These are phyloP conservation scores for Ophidiomyces ophidiicola DNA, from an alignment of 2,329 filamentous ascomycete genomes.

Conservation along the genomic window DNA sequence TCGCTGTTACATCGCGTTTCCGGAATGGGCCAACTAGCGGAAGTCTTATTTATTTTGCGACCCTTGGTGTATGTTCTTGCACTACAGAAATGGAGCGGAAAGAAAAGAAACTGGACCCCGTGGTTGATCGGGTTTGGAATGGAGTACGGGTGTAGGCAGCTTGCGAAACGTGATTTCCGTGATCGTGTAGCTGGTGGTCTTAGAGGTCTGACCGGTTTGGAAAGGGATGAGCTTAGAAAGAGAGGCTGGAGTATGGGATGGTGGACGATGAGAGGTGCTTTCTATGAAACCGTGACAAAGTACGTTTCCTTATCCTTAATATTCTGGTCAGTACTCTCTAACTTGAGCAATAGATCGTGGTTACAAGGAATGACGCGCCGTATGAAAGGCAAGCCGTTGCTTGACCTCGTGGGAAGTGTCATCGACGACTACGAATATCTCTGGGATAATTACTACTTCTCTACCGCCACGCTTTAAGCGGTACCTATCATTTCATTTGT, in stretches of 20 bases:
- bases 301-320: conserved; percentile 24
- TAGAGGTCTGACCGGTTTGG: conserved; percentile 66
- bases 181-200: conserved; percentile 56
- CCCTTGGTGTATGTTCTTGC: conserved; percentile 78
- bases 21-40: conserved; percentile 69
- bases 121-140: conserved; percentile 79
- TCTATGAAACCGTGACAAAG: conserved; percentile 82
- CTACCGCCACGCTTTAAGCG: conserved; percentile 43
- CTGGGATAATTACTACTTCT: conserved; percentile 97
- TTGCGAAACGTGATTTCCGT: conserved; percentile 56
- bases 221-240: conserved; percentile 79
- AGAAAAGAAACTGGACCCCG: conserved; percentile 75
- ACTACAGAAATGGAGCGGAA: conserved; percentile 58
- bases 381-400: conserved; percentile 59
- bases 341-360: conserved; percentile 37
- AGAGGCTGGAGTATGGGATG: conserved; percentile 83
- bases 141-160: conserved; percentile 79
- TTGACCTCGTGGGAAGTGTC: conserved; percentile 71
- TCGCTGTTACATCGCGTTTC: conserved; percentile 63
- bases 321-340: too few species aligned
- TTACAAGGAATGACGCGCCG: conserved; percentile 58
- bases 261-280: conserved; percentile 95
- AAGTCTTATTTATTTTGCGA: conserved; percentile 81
- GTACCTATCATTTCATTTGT: conserved; percentile 9
- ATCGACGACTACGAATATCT: conserved; percentile 94